These are phyloP conservation scores for Mycena metata DNA, from an alignment of 768 basidiomycete species.

Conservation along the genomic window DNA sequence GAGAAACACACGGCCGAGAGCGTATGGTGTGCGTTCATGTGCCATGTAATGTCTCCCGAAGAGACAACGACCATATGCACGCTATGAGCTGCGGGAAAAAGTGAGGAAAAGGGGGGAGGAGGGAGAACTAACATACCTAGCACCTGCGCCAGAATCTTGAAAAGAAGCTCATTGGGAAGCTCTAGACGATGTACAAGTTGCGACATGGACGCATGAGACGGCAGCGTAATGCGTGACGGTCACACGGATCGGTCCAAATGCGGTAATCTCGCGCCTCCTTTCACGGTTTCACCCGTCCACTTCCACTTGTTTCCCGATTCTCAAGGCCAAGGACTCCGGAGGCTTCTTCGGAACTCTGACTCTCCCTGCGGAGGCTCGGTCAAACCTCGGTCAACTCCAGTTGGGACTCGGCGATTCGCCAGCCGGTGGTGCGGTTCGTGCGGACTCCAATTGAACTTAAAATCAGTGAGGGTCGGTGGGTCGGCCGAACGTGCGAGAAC, in stretches of 20 bases:
- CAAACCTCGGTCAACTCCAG: too few relatives aligned
- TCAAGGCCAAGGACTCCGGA: background rate
- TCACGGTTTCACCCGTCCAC: background rate
- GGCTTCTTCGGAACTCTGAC: too few relatives aligned
- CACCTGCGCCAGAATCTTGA: constrained; percentile 50
- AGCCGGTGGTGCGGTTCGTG: too few relatives aligned
- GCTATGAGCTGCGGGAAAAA: constrained; percentile 40
- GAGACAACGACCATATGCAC: constrained; percentile 52
- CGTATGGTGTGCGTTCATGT: constrained; percentile 48
- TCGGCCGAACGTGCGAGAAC: too few relatives aligned
- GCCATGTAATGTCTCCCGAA: constrained; percentile 49
- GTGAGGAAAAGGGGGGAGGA: background rate
- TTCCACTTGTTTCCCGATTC: background rate
- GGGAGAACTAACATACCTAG: constrained; percentile 25
- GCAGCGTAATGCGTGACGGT: background rate
- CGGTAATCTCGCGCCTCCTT: background rate
- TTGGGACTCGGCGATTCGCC: too few relatives aligned
- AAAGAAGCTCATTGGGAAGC: constrained; percentile 55
- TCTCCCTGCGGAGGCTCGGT: too few relatives aligned
- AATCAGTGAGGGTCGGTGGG: too few relatives aligned
- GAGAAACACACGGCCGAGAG: constrained; percentile 50
- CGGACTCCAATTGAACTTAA: too few relatives aligned
- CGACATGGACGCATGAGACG: constrained; percentile 22
- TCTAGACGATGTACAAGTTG: constrained; percentile 11
- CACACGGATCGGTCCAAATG: background rate